Conservation (phyloP, 306 rosid species). For the Inga leiocalycina region DNA sequence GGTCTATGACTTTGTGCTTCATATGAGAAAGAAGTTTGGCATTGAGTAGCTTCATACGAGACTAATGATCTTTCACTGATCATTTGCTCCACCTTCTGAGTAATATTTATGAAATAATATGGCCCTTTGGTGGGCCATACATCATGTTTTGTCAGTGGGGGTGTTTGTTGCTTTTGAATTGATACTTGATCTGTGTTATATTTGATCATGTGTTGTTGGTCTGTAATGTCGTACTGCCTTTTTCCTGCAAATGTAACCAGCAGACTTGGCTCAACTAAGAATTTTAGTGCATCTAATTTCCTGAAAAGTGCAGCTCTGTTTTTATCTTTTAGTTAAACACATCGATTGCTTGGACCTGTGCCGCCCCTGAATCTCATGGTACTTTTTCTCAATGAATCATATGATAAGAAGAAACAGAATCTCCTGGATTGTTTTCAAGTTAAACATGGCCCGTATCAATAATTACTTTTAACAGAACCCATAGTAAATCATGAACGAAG, state of each 20-base stretch:
- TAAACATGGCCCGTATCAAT: no score
- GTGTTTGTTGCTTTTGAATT: no score
- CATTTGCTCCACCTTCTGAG: neutral
- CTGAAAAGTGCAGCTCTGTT: neutral
- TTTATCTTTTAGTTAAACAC: neutral
- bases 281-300: no score
- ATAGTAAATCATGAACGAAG: neutral
- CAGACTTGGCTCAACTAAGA: no score
- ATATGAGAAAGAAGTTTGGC: neutral
- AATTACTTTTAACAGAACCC: no score
- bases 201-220: no score
- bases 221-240: no score
- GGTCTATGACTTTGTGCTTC: neutral
- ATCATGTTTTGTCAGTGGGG: neutral
- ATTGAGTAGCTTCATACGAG: neutral
- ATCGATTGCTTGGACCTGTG: neutral
- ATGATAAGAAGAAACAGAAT: neutral
- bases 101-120: neutral
- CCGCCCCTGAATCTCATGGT: neutral
- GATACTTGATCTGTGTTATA: no score
- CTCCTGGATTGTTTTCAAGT: neutral
- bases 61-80: neutral
- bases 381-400: neutral
- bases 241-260: no score
- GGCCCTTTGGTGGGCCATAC: constrained; percentile 25